A percentile compares a stretch with the other conserved stretches of the same genome.
Evolutionary conservation across 2,329 filamentous ascomycete species (phyloP).

Genomic region (Dactylellina cionopaga): DNA sequence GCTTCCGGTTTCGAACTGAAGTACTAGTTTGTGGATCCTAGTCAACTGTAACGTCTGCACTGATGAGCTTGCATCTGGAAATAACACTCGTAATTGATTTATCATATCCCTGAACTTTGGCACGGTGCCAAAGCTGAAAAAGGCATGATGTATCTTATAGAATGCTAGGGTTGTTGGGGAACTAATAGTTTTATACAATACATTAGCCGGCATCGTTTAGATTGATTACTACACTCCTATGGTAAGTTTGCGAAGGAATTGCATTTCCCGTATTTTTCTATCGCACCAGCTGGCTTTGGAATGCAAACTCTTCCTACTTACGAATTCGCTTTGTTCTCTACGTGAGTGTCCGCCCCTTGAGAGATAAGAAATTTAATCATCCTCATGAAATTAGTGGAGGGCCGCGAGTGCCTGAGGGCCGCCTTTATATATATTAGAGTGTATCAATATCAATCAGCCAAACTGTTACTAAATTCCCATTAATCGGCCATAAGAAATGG

Average conservation of each 20-base stretch:
- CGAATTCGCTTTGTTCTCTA: background rate
- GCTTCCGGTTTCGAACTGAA: background rate
- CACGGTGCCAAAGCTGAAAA: background rate
- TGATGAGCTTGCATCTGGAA: background rate
- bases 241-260: too few species aligned
- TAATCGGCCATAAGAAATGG: background rate
- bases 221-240: too few species aligned
- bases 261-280: too few species aligned
- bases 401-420: background rate
- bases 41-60: background rate
- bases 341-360: background rate
- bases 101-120: background rate
- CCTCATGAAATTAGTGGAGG: background rate
- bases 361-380: constrained; percentile 3
- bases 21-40: background rate
- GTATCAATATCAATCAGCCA: too few species aligned
- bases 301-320: background rate
- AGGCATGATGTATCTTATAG: background rate
- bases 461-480: too few species aligned
- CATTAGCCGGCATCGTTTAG: background rate
- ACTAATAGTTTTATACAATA: background rate
- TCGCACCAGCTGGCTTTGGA: background rate
- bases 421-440: too few species aligned
- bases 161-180: background rate
- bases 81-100: background rate